phyloP scores from a whole-genome alignment of 352 stramenopile species.

The Phytophthora pseudosyringae region DNA sequence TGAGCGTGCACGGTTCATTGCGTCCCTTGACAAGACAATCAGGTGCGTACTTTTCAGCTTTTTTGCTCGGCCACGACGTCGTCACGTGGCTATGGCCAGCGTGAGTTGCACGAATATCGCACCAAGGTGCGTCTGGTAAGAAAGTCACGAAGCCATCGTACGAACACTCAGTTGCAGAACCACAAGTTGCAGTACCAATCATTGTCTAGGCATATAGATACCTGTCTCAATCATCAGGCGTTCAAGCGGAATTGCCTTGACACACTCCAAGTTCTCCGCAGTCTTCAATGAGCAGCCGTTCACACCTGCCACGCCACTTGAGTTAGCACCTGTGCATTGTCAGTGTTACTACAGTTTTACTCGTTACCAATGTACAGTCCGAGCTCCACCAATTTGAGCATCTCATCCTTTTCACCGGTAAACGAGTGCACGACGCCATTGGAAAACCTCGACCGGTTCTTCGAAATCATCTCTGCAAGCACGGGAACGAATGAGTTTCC shows the following conservation, averaged over 20 bases:
- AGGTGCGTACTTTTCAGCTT: slow-evolving; percentile 93
- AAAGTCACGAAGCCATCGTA: neutral
- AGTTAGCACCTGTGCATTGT: neutral
- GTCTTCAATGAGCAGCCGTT: slow-evolving; percentile 98
- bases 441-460: slow-evolving; percentile 70
- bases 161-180: neutral
- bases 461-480: slow-evolving; percentile 67
- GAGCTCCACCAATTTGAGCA: slow-evolving; percentile 91
- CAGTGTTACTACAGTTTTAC: neutral
- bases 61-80: slow-evolving; percentile 90
- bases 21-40: slow-evolving; percentile 93
- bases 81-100: slow-evolving; percentile 89
- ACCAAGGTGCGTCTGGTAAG: slow-evolving; percentile 96
- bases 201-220: slow-evolving; percentile 16
- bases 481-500: neutral
- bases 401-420: slow-evolving; percentile 93
- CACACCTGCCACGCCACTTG: slow-evolving; percentile 56
- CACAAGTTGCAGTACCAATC: neutral
- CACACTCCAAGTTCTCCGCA: slow-evolving; percentile 92
- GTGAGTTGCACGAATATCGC: slow-evolving; percentile 95
- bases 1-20: slow-evolving; percentile 96
- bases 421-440: slow-evolving; percentile 97
- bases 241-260: slow-evolving; percentile 92
- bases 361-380: slow-evolving; percentile 93
- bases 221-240: slow-evolving; percentile 95